These are phyloP conservation scores for Coelastrella sp. DNA, from an alignment of 139 green algal genomes.

Conservation along the genomic window DNA sequence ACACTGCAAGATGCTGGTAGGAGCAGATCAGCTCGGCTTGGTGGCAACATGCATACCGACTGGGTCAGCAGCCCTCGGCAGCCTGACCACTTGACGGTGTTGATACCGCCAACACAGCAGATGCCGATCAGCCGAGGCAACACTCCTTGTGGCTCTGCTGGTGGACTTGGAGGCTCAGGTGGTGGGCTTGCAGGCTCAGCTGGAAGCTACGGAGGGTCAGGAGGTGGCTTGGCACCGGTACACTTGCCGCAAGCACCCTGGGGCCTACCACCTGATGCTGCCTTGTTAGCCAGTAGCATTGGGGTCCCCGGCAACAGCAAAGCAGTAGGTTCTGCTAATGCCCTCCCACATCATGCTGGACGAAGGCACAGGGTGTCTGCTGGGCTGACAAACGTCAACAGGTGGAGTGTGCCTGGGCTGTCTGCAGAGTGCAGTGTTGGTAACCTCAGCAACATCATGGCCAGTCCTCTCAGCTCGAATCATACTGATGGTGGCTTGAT, in stretches of 20 bases:
- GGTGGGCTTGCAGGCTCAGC: not conserved
- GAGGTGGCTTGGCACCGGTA: not conserved
- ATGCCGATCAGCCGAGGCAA: not conserved
- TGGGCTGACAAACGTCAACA: not conserved
- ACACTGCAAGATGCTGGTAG: not conserved
- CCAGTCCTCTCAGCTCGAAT: not conserved
- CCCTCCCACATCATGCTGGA: not conserved
- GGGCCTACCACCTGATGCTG: conserved; percentile 25
- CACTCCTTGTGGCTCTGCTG: conserved; percentile 5
- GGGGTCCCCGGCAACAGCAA: not conserved
- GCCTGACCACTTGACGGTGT: conserved; percentile 20
- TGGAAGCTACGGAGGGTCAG: not conserved
- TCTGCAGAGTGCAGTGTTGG: not conserved
- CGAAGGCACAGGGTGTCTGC: not conserved
- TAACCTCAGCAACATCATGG: not conserved
- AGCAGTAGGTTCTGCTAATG: not conserved
- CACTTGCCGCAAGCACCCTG: not conserved
- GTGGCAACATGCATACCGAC: not conserved
- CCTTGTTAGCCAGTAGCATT: conserved; percentile 6
- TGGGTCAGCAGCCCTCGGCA: not conserved
- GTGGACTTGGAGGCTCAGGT: not conserved
- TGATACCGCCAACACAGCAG: conserved; percentile 29
- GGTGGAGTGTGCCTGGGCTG: not conserved
- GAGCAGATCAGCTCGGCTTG: conserved; percentile 5
- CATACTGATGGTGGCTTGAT: not conserved